Base-by-base conservation (phyloP, 1,284 basidiomycete species). In the Ceratobasidium sp. region DNA sequence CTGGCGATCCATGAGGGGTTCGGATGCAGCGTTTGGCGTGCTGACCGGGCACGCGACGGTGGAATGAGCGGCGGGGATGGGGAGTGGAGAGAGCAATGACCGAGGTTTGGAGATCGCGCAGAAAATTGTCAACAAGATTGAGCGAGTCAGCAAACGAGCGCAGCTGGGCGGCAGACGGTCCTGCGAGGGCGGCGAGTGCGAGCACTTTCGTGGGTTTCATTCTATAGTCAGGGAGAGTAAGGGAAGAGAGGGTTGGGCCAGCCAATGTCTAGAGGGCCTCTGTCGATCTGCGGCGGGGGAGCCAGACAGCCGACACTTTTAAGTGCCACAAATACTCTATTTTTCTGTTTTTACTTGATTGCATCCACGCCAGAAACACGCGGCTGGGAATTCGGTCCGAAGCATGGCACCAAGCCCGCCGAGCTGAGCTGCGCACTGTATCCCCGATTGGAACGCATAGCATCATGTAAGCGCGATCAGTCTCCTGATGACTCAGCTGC, bases 71-170 rank as follows among this genome's bases (percentile, higher is more conserved):
- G 41, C 52, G 65, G 41, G 65, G 65, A 46, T 58, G 65, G 41
- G n/a, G 8, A 32, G 32, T 23, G 2, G 50, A 39, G 16, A 69
- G 34, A 12, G 36, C 65, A 21, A 30, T 26, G 39, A 69, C 52
- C 10, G 65, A 69, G 12, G 52, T 69, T 12, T 69, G 52, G 36
- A 69, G 52, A 39, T 69, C 65, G 30, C 53, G 65, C 65, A 58
- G 39, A 69, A 69, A 69, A 28, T 28, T 46, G 53, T 69, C 65
- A 18, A 69, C 65, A 9, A 46, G 52, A 45, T 58, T 58, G 52
- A 69, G 36, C 50, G 53, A 69, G 65, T 46, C 65, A 6, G 65
- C 34, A 69, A 69, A 69, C 52, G 65, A 69, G 26, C 50, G 65
- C 36, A 69, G 39, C 28, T 69, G 65, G 46, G 53, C 65, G 10